phyloP scores from a whole-genome alignment of 1,139 yeast species.

The Candida mesenterica region DNA sequence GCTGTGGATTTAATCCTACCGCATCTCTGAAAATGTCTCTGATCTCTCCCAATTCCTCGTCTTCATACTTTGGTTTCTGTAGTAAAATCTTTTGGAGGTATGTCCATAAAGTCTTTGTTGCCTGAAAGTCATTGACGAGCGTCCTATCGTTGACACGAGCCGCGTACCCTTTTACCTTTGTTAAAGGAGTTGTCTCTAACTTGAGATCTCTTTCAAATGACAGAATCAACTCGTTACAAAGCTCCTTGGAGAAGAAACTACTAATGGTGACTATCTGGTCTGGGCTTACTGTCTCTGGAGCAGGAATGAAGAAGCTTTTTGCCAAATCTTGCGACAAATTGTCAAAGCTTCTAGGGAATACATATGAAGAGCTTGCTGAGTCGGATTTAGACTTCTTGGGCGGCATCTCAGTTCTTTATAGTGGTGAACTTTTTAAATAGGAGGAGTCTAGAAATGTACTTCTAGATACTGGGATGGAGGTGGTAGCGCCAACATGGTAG shows the following conservation, averaged over 20 bases:
- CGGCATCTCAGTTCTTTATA: slow-evolving; percentile 7
- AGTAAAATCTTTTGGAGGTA: slow-evolving; percentile 35
- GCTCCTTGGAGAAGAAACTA: slow-evolving; percentile 40
- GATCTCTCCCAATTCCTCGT: slow-evolving; percentile 27
- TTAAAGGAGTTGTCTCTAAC: slow-evolving; percentile 49
- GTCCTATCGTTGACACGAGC: slow-evolving; percentile 58
- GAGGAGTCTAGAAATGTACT: background rate
- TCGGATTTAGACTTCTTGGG: slow-evolving; percentile 11
- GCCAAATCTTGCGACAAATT: slow-evolving; percentile 19
- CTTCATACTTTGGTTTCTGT: slow-evolving; percentile 30
- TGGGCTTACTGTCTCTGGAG: slow-evolving; percentile 27
- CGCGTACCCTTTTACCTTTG: slow-evolving; percentile 55
- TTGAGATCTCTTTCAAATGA: slow-evolving; percentile 31
- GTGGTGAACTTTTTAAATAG: background rate
- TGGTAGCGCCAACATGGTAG: no score
- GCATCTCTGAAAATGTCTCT: slow-evolving; percentile 35
- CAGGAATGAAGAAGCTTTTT: slow-evolving; percentile 34
- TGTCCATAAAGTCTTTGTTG: slow-evolving; percentile 46
- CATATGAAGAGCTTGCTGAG: slow-evolving; percentile 11
- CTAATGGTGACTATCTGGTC: slow-evolving; percentile 50
- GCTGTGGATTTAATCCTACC: slow-evolving; percentile 54
- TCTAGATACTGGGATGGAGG: no score
- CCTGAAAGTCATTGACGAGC: slow-evolving; percentile 35
- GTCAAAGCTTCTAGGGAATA: slow-evolving; percentile 31
- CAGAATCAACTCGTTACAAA: slow-evolving; percentile 45